Conservation (phyloP, 2,329 filamentous ascomycete species). For the Elsinoe ampelina region DNA sequence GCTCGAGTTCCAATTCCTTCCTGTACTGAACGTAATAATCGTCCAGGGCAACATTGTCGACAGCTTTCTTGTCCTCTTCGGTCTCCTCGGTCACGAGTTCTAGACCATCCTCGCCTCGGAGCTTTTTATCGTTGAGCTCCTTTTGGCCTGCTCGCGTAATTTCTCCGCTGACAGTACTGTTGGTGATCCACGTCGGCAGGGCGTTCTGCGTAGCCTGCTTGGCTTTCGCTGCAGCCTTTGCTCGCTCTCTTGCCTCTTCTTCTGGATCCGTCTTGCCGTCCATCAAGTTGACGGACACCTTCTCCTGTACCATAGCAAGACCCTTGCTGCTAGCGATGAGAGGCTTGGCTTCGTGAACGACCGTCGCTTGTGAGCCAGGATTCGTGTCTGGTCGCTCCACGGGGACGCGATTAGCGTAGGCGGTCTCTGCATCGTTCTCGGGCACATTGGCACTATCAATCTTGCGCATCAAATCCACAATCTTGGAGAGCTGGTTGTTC, state of each 20-base stretch:
- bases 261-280: constrained; percentile 29
- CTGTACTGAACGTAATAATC: constrained; percentile 60
- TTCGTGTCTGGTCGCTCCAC: constrained; percentile 59
- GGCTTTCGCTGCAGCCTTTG: constrained; percentile 17
- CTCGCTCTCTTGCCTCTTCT: constrained; percentile 23
- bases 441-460: constrained; percentile 69
- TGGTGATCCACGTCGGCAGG: constrained; percentile 29
- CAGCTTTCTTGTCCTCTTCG: constrained; percentile 39
- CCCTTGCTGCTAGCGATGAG: constrained; percentile 27
- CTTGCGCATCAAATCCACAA: constrained; percentile 64
- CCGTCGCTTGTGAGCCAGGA: constrained; percentile 37
- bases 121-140: constrained; percentile 32
- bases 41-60: constrained; percentile 51
- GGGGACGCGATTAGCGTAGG: constrained; percentile 53
- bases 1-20: constrained; percentile 44
- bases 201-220: constrained; percentile 28
- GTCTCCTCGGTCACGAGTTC: constrained; percentile 33
- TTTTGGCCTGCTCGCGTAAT: constrained; percentile 38
- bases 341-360: constrained; percentile 26
- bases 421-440: constrained; percentile 61
- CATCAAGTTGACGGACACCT: constrained; percentile 27
- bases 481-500: constrained; percentile 70
- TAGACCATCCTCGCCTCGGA: constrained; percentile 24
- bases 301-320: constrained; percentile 27
- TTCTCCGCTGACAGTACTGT: constrained; percentile 28